Evolutionary conservation across 805 yeast genomes (phyloP).

Genomic region (Metschnikowia reukaufii): DNA sequence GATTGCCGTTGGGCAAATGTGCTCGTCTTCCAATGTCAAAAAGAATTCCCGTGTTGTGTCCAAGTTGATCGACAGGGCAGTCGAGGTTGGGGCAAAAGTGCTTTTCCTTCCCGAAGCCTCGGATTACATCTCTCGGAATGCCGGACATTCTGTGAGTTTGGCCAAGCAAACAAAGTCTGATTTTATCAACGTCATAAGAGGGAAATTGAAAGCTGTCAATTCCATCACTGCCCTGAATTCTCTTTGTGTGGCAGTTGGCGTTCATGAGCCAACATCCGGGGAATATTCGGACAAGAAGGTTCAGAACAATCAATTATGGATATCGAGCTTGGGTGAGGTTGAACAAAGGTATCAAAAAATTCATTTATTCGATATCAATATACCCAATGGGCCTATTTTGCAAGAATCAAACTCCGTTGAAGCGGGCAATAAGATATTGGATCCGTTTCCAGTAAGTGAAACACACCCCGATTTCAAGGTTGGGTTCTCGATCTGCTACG

Average conservation of each 20-base stretch:
- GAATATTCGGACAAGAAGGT: slow-evolving; percentile 34
- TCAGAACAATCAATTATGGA: slow-evolving; percentile 72
- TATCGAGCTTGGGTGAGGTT: slow-evolving; percentile 63
- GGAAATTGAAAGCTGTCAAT: slow-evolving; percentile 33
- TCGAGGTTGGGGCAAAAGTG: slow-evolving; percentile 57
- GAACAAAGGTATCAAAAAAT: slow-evolving; percentile 75
- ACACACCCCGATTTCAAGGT: slow-evolving; percentile 35
- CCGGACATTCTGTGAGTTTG: slow-evolving; percentile 62
- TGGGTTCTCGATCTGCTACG: slow-evolving; percentile 81
- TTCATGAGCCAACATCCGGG: slow-evolving; percentile 70
- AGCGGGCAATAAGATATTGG: slow-evolving; percentile 59
- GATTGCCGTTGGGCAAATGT: slow-evolving; percentile 85
- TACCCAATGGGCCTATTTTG: slow-evolving; percentile 76
- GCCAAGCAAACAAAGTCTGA: slow-evolving; percentile 43
- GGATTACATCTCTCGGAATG: slow-evolving; percentile 76
- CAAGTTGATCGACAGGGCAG: slow-evolving; percentile 62
- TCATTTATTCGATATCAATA: slow-evolving; percentile 87
- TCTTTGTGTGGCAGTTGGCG: slow-evolving; percentile 76
- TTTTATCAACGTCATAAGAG: slow-evolving; percentile 45
- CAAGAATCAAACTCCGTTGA: slow-evolving; percentile 79
- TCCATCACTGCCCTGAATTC: background rate
- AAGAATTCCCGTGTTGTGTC: slow-evolving; percentile 62
- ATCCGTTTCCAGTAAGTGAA: slow-evolving; percentile 16
- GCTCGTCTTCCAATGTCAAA: slow-evolving; percentile 63
- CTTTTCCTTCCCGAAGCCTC: slow-evolving; percentile 92